Conservation (phyloP, 2,329 filamentous ascomycete genomes). For the Fusarium dlaminii region DNA sequence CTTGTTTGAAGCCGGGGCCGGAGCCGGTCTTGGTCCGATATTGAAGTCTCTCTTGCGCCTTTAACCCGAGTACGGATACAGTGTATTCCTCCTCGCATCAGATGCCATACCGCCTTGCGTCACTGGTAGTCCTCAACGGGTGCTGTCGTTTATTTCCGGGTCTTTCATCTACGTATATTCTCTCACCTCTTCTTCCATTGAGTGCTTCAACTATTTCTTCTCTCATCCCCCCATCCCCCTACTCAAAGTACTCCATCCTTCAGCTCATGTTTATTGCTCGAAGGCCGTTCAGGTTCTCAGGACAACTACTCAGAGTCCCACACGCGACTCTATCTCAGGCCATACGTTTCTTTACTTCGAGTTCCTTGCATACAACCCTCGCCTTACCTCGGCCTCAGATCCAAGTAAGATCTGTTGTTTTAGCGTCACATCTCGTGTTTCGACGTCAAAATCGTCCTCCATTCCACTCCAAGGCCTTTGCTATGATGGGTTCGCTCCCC, state of each 20-base stretch:
- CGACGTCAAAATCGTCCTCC: conserved; percentile 9
- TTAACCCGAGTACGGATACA: conserved; percentile 14
- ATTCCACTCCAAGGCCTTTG: conserved; percentile 14
- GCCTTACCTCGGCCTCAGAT: conserved; percentile 7
- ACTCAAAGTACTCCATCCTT: neutral
- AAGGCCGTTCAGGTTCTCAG: conserved; percentile 24
- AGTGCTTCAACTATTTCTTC: conserved; percentile 1
- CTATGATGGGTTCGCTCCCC: conserved; percentile 46
- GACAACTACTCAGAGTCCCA: conserved; percentile 13
- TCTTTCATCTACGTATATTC: neutral
- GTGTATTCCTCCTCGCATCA: conserved; percentile 2
- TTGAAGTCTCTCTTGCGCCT: conserved; percentile 1
- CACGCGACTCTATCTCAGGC: conserved; percentile 7
- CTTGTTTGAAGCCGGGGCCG: neutral
- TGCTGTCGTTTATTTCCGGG: conserved; percentile 16
- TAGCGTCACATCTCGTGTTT: neutral
- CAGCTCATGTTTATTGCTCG: conserved; percentile 35
- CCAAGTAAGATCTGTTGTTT: neutral
- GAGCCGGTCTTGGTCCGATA: conserved; percentile 27
- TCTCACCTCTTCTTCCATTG: neutral
- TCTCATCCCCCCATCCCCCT: neutral
- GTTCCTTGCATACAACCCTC: conserved; percentile 3
- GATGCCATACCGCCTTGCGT: conserved; percentile 6
- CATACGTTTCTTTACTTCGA: conserved; percentile 6
- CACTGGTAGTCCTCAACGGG: conserved; percentile 1